Evolutionary conservation across 2,329 filamentous ascomycete species (phyloP).

Genomic region (Ophiosphaerella korrae): DNA sequence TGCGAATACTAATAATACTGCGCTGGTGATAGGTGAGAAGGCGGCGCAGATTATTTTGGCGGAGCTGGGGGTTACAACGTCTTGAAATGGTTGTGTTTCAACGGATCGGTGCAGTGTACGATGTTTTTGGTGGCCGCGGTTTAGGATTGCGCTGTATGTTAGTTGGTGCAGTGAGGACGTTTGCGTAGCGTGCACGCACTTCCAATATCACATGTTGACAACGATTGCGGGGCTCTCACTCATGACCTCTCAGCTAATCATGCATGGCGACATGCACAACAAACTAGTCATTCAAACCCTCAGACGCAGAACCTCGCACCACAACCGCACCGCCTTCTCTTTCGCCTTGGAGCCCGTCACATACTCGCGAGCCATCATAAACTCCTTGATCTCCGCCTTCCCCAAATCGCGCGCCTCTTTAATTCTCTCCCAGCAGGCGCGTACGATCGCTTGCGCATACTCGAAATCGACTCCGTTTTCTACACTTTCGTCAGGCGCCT

Average conservation of each 20-base stretch:
- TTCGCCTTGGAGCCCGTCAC: constrained; percentile 10
- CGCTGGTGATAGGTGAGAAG: constrained; percentile 46
- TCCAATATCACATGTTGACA: too few relatives aligned
- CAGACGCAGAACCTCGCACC: constrained; percentile 40
- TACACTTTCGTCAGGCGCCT: constrained; percentile 2
- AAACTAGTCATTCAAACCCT: constrained; percentile 20
- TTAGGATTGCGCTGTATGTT: too few relatives aligned
- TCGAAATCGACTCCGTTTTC: constrained; percentile 26
- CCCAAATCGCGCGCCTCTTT: constrained; percentile 30
- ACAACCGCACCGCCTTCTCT: constrained; percentile 36
- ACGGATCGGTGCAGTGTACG: too few relatives aligned
- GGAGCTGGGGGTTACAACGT: constrained; percentile 11
- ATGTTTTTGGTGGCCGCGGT: too few relatives aligned
- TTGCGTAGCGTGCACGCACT: too few relatives aligned
- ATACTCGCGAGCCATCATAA: constrained; percentile 27
- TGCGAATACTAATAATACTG: constrained; percentile 55
- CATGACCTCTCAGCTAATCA: background rate
- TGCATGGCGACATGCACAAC: background rate
- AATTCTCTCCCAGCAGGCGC: constrained; percentile 31
- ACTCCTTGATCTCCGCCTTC: constrained; percentile 29
- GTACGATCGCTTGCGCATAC: constrained; percentile 29
- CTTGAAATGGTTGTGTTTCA: background rate
- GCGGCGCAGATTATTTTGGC: constrained; percentile 36
- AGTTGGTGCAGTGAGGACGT: too few relatives aligned
- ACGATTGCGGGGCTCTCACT: too few relatives aligned